Evolutionary conservation across 129 eudicot genomes (phyloP).

Genomic region (Cynara cardunculus): DNA sequence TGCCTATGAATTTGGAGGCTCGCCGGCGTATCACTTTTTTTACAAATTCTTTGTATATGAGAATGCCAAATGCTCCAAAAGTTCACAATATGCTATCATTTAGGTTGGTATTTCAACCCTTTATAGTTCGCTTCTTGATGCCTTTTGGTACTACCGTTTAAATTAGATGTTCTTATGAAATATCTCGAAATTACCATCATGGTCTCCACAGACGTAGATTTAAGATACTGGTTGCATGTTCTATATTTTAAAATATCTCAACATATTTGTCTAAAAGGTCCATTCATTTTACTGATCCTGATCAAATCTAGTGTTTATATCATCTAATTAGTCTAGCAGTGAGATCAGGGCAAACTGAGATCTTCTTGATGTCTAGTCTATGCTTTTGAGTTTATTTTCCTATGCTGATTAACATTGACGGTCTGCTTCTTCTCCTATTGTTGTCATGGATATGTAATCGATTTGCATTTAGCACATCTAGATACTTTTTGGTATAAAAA

Average conservation of each 20-base stretch:
- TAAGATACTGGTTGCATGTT: neutral
- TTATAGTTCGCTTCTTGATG: neutral
- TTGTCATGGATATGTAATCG: neutral
- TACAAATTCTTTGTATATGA: conserved; percentile 95
- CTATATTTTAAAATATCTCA: neutral
- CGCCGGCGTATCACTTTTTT: conserved; percentile 97
- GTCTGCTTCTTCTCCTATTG: neutral
- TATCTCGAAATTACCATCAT: neutral
- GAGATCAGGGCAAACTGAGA: too few relatives aligned
- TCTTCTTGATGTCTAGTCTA: too few relatives aligned
- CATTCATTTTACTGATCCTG: neutral
- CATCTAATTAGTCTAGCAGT: neutral
- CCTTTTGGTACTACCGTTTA: neutral
- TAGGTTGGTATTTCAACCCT: conserved; percentile 53
- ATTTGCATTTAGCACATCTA: conserved; percentile 1
- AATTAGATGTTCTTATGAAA: neutral
- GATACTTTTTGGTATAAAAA: conserved; percentile 1
- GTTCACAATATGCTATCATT: conserved; percentile 96
- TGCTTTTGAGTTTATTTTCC: too few relatives aligned
- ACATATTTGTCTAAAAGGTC: neutral
- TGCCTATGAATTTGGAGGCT: conserved; percentile 95
- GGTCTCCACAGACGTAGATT: neutral
- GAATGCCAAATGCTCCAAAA: conserved; percentile 91
- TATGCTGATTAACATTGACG: too few relatives aligned
- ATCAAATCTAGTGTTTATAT: neutral